Evolutionary conservation across 805 yeast species (phyloP), one percentile per base, ranked within the genome.

Genomic region (Komagataella phaffii): DNA sequence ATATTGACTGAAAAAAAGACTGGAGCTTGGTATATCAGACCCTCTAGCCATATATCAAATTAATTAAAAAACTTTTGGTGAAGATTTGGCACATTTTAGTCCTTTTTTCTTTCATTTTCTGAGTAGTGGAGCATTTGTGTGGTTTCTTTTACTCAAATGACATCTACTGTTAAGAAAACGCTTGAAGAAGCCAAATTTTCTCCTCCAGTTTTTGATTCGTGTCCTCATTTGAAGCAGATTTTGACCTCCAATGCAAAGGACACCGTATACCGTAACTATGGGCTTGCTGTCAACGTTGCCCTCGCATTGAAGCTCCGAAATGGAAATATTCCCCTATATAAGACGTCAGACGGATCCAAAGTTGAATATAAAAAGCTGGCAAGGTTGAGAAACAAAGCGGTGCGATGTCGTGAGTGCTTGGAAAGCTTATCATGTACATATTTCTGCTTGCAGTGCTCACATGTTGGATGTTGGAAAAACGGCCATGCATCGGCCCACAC

Each of bases 401-500:
- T 80, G 24, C 67, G 67, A 53, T 81, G 88, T 58, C 66, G 75
- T 21, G 75, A 72, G 40, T 81, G 87, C 58, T 59, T 65, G 7
- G 58, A 68, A 23, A 61, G 61, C 47, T 63, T 72, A 57, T 70
- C 74, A 59, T 59, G 71, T 54, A 58, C 70, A 21, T 81, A 74
- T 58, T 76, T 85, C 73, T 86, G 95, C 63, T 63, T 86, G 45
- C 90, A 85, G 60, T 86, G 95, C 61, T 84, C 89, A 1, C 80
- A 79, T 60, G 79, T 83, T 51, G 91, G 91, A 1, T 86, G 95
- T 61, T 73, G 77, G 69, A 69, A 71, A 48, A 63, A 68, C 45
- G 59, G 66, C 3, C 83, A 78, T 60, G 76, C 77, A 46, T 59
- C 65, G 24, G 55, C 55, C 6, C 85, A 80, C 62, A 74, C 79